Percentiles rank a stretch among this genome's conserved stretches.
Evolutionary conservation across 148 eudicot genomes (phyloP).

Genomic region (Fallopia convolvulus): DNA sequence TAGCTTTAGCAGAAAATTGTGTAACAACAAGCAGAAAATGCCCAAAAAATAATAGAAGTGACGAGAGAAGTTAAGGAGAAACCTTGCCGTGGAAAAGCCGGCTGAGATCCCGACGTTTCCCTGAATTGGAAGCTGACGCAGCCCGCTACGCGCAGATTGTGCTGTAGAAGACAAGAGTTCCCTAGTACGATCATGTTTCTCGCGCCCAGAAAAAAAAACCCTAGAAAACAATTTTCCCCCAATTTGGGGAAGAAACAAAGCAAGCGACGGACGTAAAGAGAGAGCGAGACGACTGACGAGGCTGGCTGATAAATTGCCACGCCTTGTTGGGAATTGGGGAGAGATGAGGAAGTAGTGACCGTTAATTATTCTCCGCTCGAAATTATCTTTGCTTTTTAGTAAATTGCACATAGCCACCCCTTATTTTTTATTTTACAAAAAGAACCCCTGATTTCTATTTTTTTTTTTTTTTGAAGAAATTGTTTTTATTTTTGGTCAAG

Average conservation of each 20-base stretch:
- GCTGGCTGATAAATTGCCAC: conserved; percentile 6
- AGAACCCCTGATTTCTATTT: too few species aligned
- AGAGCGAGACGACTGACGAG: neutral
- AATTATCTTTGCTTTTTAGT: too few species aligned
- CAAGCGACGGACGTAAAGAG: neutral
- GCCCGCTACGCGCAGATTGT: neutral
- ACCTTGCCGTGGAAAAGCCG: conserved; percentile 6
- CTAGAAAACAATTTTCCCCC: neutral
- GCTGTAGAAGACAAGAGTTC: neutral
- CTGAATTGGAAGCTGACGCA: neutral
- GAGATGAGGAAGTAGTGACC: conserved; percentile 6
- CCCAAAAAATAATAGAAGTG: neutral
- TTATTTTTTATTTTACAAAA: too few species aligned
- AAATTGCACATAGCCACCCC: too few species aligned
- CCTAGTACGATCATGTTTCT: neutral
- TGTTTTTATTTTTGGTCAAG: too few species aligned
- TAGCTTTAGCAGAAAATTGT: neutral
- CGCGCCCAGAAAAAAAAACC: neutral
- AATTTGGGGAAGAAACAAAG: neutral
- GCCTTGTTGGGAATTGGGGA: neutral
- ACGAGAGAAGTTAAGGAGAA: neutral
- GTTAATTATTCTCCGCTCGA: neutral
- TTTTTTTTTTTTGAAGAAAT: too few species aligned
- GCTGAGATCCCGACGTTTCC: neutral
- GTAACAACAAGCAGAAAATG: neutral